Conservation (phyloP, 768 basidiomycete species). For the Russula dissimulans region DNA sequence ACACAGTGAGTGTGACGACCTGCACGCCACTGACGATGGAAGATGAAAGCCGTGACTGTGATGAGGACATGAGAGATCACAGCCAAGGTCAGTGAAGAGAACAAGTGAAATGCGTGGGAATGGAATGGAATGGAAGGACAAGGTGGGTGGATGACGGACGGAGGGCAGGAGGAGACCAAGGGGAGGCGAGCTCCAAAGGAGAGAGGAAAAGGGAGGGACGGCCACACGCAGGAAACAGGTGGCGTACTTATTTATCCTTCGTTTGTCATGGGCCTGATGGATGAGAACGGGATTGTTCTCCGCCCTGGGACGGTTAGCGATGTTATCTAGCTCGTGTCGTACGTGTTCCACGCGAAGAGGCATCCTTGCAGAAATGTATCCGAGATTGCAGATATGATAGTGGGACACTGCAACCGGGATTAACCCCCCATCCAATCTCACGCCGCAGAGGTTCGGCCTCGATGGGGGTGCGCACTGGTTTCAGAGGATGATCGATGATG, state of each 20-base stretch:
- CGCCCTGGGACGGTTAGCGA: not conserved
- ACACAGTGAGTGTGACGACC: slow-evolving; percentile 11
- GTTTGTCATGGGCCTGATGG: not conserved
- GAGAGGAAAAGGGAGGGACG: not conserved
- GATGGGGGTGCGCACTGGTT: too few species aligned
- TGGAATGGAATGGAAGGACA: not conserved
- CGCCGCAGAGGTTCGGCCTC: too few species aligned
- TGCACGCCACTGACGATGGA: not conserved
- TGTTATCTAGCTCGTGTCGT: too few species aligned
- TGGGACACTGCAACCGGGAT: too few species aligned
- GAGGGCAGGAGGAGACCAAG: not conserved
- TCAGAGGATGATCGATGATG: too few species aligned
- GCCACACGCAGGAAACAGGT: not conserved
- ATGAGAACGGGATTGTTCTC: not conserved
- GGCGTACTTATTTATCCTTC: not conserved
- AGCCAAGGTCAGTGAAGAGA: too few species aligned
- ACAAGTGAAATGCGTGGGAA: too few species aligned
- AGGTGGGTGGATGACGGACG: not conserved
- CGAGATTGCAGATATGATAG: not conserved
- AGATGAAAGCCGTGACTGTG: not conserved
- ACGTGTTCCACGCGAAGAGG: not conserved
- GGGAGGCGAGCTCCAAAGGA: not conserved
- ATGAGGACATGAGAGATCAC: not conserved
- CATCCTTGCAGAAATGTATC: not conserved
- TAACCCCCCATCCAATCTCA: too few species aligned